Evolutionary conservation across 345 rosid genomes (phyloP), one percentile per base, ranked within the genome.

Genomic region (Camelina neglecta): DNA sequence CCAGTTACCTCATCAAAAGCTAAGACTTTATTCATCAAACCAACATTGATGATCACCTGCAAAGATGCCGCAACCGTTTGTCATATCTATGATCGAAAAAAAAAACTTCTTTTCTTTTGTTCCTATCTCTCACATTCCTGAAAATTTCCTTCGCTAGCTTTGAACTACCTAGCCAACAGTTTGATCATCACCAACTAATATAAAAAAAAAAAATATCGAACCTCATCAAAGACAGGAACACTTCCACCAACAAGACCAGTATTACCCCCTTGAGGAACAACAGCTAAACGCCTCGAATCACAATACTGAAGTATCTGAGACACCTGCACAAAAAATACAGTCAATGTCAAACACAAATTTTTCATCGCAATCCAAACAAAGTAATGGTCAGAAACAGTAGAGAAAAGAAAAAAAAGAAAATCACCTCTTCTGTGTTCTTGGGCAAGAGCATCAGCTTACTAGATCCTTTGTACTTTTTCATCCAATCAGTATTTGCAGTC

Each of bases 171-270:
- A 47, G 39, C 33, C 7, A 69, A 42, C 29, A 69, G 11, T 41
- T 53, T 54, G 31, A 63, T 26, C 33, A 71, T 65, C 70, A 44
- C 16, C 15, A 75, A 47, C 39, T 9, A 67, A 58, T 29, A 50
- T 41, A 41, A 4, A 65, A 15, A 15, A 10, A 49, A 62, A 67
- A 18, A 18, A 18, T n/a, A 5, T 29, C 23, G 24, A 74, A 93
- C 99, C 99, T 95, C 97, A 45, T 95, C 96, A 81, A 89, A 92
- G 64, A 90, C 97, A 54, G 99, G 98, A 20, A 95, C 96, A 83
- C 97, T 92, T 75, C 99, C 99, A 58, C 99, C 99, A 41, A 92
- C 99, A 77, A 95, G 98, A 69, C 99, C 94, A 44, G 97, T 95
- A 69, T 95, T 92, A 78, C 98, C 99, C 16, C 98, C 98, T 84